These are phyloP conservation scores for Paecilomyces niveus DNA, from an alignment of 2,329 filamentous ascomycete genomes.

Conservation along the genomic window DNA sequence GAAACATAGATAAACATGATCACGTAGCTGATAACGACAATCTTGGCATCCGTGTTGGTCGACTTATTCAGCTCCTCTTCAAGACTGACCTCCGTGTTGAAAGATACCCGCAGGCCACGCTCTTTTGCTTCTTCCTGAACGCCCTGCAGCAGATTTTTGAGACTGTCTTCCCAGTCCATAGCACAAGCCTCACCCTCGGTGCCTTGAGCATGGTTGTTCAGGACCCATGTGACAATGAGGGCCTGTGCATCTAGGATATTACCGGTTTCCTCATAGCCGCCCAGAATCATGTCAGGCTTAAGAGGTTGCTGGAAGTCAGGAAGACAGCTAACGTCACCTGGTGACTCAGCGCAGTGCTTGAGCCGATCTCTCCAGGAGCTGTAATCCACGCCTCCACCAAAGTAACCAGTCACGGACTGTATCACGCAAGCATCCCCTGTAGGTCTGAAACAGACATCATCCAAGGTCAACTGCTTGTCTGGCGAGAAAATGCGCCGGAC, in stretches of 20 bases:
- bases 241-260: slow-evolving; percentile 68
- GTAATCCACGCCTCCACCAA: slow-evolving; percentile 59
- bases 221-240: slow-evolving; percentile 88
- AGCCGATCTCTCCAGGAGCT: slow-evolving; percentile 67
- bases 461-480: slow-evolving; percentile 60
- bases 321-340: slow-evolving; percentile 65
- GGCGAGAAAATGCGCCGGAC: slow-evolving; percentile 66
- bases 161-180: slow-evolving; percentile 80
- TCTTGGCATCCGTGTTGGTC: slow-evolving; percentile 96
- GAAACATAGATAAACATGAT: slow-evolving; percentile 99
- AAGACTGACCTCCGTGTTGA: slow-evolving; percentile 90
- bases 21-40: slow-evolving; percentile 91
- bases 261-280: slow-evolving; percentile 61
- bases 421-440: slow-evolving; percentile 83
- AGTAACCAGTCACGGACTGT: slow-evolving; percentile 88
- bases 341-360: slow-evolving; percentile 65
- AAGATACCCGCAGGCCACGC: slow-evolving; percentile 79
- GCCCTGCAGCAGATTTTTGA: slow-evolving; percentile 67
- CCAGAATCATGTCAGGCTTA: slow-evolving; percentile 76
- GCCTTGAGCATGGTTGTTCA: slow-evolving; percentile 75
- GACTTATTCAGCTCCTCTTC: slow-evolving; percentile 97
- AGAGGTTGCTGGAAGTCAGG: slow-evolving; percentile 86
- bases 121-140: slow-evolving; percentile 71
- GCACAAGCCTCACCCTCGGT: slow-evolving; percentile 63
- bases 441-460: slow-evolving; percentile 92